phyloP scores from a whole-genome alignment of 192 early-diverging fungal genomes.

The Mycoemilia scoparia region DNA sequence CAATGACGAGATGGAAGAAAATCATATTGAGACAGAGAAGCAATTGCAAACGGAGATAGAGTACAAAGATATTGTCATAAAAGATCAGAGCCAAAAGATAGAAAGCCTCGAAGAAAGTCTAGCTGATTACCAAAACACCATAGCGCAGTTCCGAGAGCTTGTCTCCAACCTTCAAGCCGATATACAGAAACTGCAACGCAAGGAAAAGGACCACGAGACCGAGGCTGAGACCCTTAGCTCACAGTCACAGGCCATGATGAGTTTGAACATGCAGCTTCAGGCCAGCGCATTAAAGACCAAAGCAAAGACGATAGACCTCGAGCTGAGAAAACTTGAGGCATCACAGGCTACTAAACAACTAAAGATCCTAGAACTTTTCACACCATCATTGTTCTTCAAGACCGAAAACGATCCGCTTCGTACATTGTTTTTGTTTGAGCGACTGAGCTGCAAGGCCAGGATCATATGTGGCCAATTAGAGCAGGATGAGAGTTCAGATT shows the following conservation, averaged over 20 bases:
- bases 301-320: constrained; percentile 79
- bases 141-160: constrained; percentile 70
- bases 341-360: constrained; percentile 59
- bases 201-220: constrained; percentile 37
- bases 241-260: constrained; percentile 64
- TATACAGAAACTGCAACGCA: constrained; percentile 47
- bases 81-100: constrained; percentile 37
- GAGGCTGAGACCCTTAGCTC: constrained; percentile 37
- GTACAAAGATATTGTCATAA: constrained; percentile 47
- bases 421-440: constrained; percentile 55
- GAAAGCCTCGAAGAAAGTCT: constrained; percentile 57
- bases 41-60: constrained; percentile 63
- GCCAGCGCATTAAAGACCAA: constrained; percentile 62
- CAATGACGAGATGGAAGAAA: constrained; percentile 86
- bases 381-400: constrained; percentile 69
- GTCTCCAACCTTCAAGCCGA: constrained; percentile 60
- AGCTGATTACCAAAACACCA: constrained; percentile 71
- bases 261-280: constrained; percentile 62
- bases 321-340: constrained; percentile 72
- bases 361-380: constrained; percentile 40
- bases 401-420: constrained; percentile 61
- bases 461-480: constrained; percentile 57
- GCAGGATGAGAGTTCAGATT: constrained; percentile 37
- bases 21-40: constrained; percentile 73
- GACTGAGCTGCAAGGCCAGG: constrained; percentile 66